Evolutionary conservation across 805 yeast genomes (phyloP), one percentile per base, ranked within the genome.

Genomic region (Saturnispora sekii): DNA sequence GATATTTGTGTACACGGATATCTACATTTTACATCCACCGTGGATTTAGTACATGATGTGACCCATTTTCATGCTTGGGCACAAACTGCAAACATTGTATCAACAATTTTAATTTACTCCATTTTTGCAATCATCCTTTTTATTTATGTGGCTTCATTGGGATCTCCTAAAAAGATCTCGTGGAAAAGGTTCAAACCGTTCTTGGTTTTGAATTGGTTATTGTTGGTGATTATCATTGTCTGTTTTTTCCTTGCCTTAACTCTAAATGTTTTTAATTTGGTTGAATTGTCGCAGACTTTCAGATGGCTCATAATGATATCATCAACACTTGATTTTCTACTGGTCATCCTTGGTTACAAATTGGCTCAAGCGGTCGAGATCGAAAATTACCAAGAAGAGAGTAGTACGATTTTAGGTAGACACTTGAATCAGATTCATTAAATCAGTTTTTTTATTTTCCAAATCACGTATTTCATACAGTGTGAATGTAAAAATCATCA

Each of bases 381-480:
- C 14, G 47, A 44, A 17, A 40, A 44, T 34, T 33, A 35, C 34
- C 21, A 29, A 9, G 38, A n/a, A n/a, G 47, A 44, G 30, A 40
- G 18, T 16, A 30, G 16, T 26, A 39, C 38, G 7, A 43, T 43
- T 37, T 21, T 43, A n/a, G 45, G 45, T 15, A 33, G 43, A 11
- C 11, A 30, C 21, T 31, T 33, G 21, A 16, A 26, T 70, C 74
- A 70, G 74, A 69, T 62, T 70, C 74, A 70, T 70, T 70, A 72
- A 72, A 72, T 72, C 77, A 72, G 77, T 72, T 61, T 68, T 64
- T 65, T 63, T 56, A 53, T 57, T 59, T 48, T 49, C 52, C 51
- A 63, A 61, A 66, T 71, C 65, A 56, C 45, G 63, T 57, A 50
- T 55, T 70, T 72, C 73, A 62, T 70, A 72, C 75, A 72, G 76